Evolutionary conservation across 2,329 filamentous ascomycete species (phyloP).

Genomic region (Apiospora kogelbergensis): DNA sequence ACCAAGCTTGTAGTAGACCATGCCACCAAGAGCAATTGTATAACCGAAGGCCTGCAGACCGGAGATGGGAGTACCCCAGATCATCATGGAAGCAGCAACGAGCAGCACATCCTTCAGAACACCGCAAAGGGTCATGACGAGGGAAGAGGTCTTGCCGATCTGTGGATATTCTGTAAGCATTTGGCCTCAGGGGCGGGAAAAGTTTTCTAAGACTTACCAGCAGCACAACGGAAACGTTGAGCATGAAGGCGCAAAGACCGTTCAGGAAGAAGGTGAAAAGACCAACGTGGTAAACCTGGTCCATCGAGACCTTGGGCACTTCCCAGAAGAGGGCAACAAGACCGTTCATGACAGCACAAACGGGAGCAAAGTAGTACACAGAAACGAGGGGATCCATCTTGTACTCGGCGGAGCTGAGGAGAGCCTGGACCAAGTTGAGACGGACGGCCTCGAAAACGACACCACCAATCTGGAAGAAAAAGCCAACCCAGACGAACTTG

Average conservation of each 20-base stretch:
- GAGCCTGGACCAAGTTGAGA: slow-evolving; percentile 79
- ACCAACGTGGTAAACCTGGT: slow-evolving; percentile 72
- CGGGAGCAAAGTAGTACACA: slow-evolving; percentile 85
- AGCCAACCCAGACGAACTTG: slow-evolving; percentile 79
- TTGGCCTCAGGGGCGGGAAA: background rate
- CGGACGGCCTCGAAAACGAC: slow-evolving; percentile 81
- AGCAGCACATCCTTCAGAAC: slow-evolving; percentile 87
- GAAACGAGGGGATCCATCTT: slow-evolving; percentile 92
- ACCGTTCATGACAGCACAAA: slow-evolving; percentile 81
- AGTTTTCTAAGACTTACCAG: slow-evolving; percentile 60
- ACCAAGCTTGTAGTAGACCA: slow-evolving; percentile 85
- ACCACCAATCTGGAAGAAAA: slow-evolving; percentile 76
- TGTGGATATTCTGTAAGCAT: slow-evolving; percentile 37
- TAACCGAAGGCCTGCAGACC: slow-evolving; percentile 81
- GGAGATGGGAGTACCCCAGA: slow-evolving; percentile 76
- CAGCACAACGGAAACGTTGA: slow-evolving; percentile 86
- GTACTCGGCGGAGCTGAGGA: slow-evolving; percentile 80
- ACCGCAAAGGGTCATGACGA: slow-evolving; percentile 83
- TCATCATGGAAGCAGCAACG: slow-evolving; percentile 75
- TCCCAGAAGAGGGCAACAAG: slow-evolving; percentile 73
- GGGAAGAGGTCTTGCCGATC: slow-evolving; percentile 86
- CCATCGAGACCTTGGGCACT: slow-evolving; percentile 66
- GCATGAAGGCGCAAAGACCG: slow-evolving; percentile 74
- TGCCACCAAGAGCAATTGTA: slow-evolving; percentile 73
- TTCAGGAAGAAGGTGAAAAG: slow-evolving; percentile 72